A percentile compares a stretch with the other conserved stretches of the same genome.
Conservation (phyloP, 306 rosid genomes). For the Astragalus membranaceus region DNA sequence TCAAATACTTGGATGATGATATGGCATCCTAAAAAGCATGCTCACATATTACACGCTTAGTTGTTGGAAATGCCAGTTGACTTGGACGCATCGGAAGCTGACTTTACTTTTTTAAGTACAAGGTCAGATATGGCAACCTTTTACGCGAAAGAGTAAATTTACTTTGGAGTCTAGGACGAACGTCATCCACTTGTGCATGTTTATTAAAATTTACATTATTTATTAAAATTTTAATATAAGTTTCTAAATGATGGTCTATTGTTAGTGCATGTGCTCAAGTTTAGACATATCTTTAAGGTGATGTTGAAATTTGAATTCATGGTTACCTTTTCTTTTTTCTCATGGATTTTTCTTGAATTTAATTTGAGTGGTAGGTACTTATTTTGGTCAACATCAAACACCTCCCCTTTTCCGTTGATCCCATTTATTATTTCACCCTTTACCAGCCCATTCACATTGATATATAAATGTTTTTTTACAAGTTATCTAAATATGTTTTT, state of each 20-base stretch:
- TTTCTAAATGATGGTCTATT: too few relatives aligned
- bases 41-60: too few relatives aligned
- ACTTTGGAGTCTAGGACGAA: too few relatives aligned
- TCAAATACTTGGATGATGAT: too few relatives aligned
- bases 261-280: background rate
- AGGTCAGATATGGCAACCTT: background rate
- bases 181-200: too few relatives aligned
- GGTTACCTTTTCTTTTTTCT: background rate
- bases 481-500: too few relatives aligned
- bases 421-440: background rate
- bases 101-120: background rate
- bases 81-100: background rate
- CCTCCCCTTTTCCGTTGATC: background rate
- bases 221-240: too few relatives aligned
- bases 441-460: background rate
- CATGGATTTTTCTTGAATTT: background rate
- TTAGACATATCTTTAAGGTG: background rate
- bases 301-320: background rate
- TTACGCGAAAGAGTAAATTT: too few relatives aligned
- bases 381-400: background rate
- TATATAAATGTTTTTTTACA: too few relatives aligned
- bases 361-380: background rate
- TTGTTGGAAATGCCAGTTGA: background rate
- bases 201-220: too few relatives aligned
- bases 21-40: too few relatives aligned